A percentile compares a stretch with the other conserved stretches of the same genome.
Conservation (phyloP, 768 basidiomycete species). For the Leucocoprinus birnbaumii region DNA sequence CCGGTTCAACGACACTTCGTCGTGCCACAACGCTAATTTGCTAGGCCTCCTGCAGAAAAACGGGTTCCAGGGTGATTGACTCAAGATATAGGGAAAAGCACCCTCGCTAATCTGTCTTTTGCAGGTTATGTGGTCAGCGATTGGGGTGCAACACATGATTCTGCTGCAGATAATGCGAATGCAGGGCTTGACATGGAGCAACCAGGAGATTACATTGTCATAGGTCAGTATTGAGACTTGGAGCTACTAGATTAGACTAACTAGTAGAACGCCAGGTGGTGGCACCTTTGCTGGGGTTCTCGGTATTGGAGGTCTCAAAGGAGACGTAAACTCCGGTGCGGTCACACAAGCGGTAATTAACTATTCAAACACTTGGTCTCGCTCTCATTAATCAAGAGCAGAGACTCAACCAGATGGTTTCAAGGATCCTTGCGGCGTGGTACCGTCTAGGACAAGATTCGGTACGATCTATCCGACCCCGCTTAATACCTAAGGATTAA, state of each 20-base stretch:
- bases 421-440: constrained; percentile 41
- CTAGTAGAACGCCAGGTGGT: constrained; percentile 27
- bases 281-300: constrained; percentile 25
- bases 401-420: constrained; percentile 45
- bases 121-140: constrained; percentile 48
- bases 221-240: constrained; percentile 29
- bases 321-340: constrained; percentile 30
- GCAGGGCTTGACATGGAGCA: constrained; percentile 51
- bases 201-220: constrained; percentile 45
- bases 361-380: background rate
- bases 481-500: background rate
- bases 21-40: constrained; percentile 56
- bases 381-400: constrained; percentile 11
- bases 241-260: background rate
- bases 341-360: constrained; percentile 29
- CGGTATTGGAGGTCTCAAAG: constrained; percentile 21
- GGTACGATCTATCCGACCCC: constrained; percentile 18
- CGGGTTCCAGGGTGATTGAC: constrained; percentile 45
- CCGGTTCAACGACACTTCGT: constrained; percentile 56
- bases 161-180: constrained; percentile 42
- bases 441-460: constrained; percentile 47
- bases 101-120: background rate
- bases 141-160: constrained; percentile 51
- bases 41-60: constrained; percentile 37
- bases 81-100: background rate